phyloP scores from a whole-genome alignment of 108 stramenopile species.

The Poteriospumella lacustris region DNA sequence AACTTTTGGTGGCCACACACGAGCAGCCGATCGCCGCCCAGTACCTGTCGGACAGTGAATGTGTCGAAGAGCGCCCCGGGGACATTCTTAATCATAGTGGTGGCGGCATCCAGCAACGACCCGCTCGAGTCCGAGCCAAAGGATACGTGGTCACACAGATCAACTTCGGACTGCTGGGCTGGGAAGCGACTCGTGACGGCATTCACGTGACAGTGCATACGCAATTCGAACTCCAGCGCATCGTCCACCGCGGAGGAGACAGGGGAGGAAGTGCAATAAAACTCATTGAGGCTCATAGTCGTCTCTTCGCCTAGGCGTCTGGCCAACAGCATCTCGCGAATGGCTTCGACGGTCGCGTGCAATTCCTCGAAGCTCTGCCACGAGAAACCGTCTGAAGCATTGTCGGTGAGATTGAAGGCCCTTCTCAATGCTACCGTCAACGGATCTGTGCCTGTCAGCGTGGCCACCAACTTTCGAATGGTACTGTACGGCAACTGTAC shows the following conservation, averaged over 20 bases:
- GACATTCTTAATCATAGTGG: not conserved
- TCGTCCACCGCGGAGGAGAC: not conserved
- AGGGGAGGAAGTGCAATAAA: not conserved
- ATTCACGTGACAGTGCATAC: not conserved
- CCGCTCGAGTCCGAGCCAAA: not conserved
- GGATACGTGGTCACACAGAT: not conserved
- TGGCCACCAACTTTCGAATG: not conserved
- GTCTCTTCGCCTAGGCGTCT: not conserved
- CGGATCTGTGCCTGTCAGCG: not conserved
- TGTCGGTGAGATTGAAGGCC: not conserved
- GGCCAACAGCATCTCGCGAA: constrained; percentile 8
- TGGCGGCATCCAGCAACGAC: not conserved
- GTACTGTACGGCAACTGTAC: not conserved
- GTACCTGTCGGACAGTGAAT: not conserved
- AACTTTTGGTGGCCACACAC: constrained; percentile 15
- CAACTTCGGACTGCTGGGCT: not conserved
- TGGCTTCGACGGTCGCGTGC: not conserved
- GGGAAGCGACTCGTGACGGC: not conserved
- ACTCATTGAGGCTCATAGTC: not conserved
- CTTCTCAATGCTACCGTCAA: not conserved
- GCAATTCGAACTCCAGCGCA: not conserved
- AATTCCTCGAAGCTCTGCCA: constrained; percentile 1
- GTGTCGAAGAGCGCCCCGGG: not conserved
- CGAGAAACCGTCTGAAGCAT: not conserved
- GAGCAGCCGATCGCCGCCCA: not conserved